phyloP scores from a whole-genome alignment of 768 basidiomycete genomes.

The Pleurotus citrinopileatus region DNA sequence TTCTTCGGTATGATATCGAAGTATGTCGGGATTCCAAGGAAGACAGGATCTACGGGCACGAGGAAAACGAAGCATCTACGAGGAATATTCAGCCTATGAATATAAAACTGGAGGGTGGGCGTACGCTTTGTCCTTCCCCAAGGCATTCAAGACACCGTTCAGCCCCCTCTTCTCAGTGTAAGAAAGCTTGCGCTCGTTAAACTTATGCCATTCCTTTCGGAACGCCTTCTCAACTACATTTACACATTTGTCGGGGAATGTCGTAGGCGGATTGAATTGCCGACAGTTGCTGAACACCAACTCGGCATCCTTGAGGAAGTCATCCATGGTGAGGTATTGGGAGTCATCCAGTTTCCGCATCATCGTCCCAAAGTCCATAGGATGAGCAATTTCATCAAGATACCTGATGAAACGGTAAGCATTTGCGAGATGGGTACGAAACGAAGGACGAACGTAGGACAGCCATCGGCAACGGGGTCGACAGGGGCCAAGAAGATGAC shows the following conservation, averaged over 20 bases:
- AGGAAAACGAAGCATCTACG: conserved; percentile 74
- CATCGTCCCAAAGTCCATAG: conserved; percentile 94
- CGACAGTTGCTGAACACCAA: conserved; percentile 89
- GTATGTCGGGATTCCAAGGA: conserved; percentile 82
- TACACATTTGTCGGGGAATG: conserved; percentile 70
- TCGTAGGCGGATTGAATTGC: conserved; percentile 84
- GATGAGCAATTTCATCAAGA: conserved; percentile 84
- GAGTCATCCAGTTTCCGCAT: conserved; percentile 59
- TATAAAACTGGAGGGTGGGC: conserved; percentile 21
- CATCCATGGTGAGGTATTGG: conserved; percentile 78
- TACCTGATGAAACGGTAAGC: conserved; percentile 51
- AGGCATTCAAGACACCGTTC: conserved; percentile 61
- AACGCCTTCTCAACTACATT: conserved; percentile 72
- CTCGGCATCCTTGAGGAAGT: conserved; percentile 75
- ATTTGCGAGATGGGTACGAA: neutral
- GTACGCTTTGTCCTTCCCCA: conserved; percentile 69
- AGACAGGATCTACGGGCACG: conserved; percentile 86
- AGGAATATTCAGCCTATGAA: conserved; percentile 6
- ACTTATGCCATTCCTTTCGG: conserved; percentile 86
- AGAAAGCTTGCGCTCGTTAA: conserved; percentile 66
- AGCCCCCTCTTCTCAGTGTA: conserved; percentile 80
- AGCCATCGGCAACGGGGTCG: conserved; percentile 78
- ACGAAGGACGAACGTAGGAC: conserved; percentile 58
- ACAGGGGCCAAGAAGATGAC: conserved; percentile 80
- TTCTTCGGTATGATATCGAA: conserved; percentile 82